These are phyloP conservation scores for Coprinopsis strossmayeri DNA, from an alignment of 768 basidiomycete genomes.

Conservation along the genomic window DNA sequence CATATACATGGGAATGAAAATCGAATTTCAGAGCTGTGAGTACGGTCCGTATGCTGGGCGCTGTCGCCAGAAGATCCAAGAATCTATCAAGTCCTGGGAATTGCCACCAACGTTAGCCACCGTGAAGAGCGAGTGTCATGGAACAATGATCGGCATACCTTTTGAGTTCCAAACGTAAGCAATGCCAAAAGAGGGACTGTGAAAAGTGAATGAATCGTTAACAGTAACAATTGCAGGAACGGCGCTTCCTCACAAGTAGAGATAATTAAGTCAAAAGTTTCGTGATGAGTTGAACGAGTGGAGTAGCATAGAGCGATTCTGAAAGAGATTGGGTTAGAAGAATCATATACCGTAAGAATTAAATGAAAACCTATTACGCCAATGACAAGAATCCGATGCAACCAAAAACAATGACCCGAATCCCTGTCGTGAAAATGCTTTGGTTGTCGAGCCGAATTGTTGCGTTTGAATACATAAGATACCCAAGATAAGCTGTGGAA, in stretches of 20 bases:
- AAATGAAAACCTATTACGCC: conserved; percentile 14
- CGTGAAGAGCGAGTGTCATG: neutral
- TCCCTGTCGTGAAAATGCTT: conserved; percentile 18
- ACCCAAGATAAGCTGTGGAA: conserved; percentile 17
- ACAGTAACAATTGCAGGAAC: neutral
- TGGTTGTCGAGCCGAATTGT: conserved; percentile 10
- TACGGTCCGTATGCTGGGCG: neutral
- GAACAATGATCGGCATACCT: conserved; percentile 11
- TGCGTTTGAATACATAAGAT: conserved; percentile 20
- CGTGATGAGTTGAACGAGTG: conserved; percentile 16
- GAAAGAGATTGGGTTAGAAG: neutral
- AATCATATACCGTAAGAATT: neutral
- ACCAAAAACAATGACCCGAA: conserved; percentile 24
- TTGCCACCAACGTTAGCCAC: neutral
- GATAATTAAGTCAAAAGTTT: conserved; percentile 19
- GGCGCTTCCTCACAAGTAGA: conserved; percentile 13
- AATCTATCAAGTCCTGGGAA: conserved; percentile 5
- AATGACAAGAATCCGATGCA: conserved; percentile 20
- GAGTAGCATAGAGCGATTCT: conserved; percentile 19
- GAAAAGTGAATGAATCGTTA: neutral
- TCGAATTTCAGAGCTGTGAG: conserved; percentile 1
- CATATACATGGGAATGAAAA: neutral
- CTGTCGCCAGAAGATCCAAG: conserved; percentile 4
- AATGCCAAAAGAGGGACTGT: conserved; percentile 20
- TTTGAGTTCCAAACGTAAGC: conserved; percentile 20